Evolutionary conservation across 805 yeast genomes (phyloP), one percentile per base, ranked within the genome.

Genomic region (Ogataea thermomethanolica): DNA sequence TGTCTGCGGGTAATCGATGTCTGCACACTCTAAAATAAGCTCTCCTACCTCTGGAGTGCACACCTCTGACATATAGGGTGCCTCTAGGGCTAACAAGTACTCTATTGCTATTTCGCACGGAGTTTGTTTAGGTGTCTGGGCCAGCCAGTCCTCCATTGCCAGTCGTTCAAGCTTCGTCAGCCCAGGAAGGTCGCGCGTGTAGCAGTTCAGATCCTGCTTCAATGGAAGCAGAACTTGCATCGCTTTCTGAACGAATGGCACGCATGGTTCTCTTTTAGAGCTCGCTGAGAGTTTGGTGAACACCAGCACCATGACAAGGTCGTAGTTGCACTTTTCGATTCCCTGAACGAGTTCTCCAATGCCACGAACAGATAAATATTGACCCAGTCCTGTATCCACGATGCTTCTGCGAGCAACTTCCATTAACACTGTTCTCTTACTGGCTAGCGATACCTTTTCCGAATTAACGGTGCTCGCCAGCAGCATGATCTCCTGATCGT

Each of bases 401-500:
- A 48, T 29, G 5, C 56, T 37, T 26, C 46, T 56, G 23, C 55
- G 30, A 2, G 55, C 52, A 7, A 61, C 36, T 8, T 66, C 69
- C 5, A 64, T 25, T 1, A 64, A 12, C 0, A 45, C 31, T 3
- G 48, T 33, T 17, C 58, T 41, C 3, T 45, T 50, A 6, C 41
- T 39, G 1, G 52, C 33, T 2, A 39, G 13, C 1, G 55, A 36
- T 9, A 51, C 39, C 1, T 53, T 56, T 8, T 26, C 7, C 7
- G 36, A 28, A 3, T 29, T 12, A 9, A 51, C 33, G 39, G 56
- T 23, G 8, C 38, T 46, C 9, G 33, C 21, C 29, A 44, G 39
- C 31, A 46, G 50, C 7, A 27, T 25, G 7, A 56, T 17, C 15
- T 48, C 51, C 12, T 51, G 53, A 4, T 28, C 36, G 35, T 37